phyloP scores from a whole-genome alignment of 2,329 filamentous ascomycete genomes.

The Microcyclosporella mali region DNA sequence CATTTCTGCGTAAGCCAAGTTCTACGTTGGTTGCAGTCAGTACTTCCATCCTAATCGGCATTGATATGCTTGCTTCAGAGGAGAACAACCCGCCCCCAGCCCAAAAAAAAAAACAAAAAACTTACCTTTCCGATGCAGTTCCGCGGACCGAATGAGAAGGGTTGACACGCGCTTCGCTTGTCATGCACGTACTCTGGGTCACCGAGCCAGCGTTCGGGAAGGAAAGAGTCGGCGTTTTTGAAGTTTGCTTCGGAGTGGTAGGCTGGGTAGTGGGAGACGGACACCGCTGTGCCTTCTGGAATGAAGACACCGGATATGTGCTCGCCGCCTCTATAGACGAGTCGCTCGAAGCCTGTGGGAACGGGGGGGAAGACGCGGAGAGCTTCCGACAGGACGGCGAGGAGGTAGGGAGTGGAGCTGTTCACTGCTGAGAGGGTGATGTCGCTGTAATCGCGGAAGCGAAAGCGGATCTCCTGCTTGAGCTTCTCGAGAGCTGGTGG shows the following conservation, averaged over 20 bases:
- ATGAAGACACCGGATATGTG: slow-evolving; percentile 25
- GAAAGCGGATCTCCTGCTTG: slow-evolving; percentile 36
- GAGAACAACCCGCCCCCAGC: too few relatives aligned
- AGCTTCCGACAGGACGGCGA: slow-evolving; percentile 41
- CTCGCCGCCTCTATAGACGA: slow-evolving; percentile 22
- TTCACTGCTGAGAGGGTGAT: slow-evolving; percentile 25
- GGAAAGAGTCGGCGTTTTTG: slow-evolving; percentile 19
- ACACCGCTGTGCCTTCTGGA: slow-evolving; percentile 24
- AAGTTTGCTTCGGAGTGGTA: slow-evolving; percentile 24
- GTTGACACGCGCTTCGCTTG: slow-evolving; percentile 24
- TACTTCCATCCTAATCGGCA: too few relatives aligned
- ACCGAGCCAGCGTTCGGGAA: slow-evolving; percentile 30
- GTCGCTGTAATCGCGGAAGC: slow-evolving; percentile 31
- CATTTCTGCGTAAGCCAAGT: slow-evolving; percentile 35
- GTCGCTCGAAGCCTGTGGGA: slow-evolving; percentile 33
- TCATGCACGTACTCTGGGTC: slow-evolving; percentile 23
- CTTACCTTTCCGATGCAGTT: slow-evolving; percentile 1
- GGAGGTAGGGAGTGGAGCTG: slow-evolving; percentile 32
- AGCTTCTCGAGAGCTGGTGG: slow-evolving; percentile 35
- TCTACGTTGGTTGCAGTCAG: slow-evolving; percentile 16
- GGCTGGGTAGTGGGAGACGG: slow-evolving; percentile 22
- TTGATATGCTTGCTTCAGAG: too few relatives aligned
- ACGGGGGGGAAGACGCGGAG: slow-evolving; percentile 43
- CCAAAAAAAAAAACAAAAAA: too few relatives aligned
- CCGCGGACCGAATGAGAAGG: slow-evolving; percentile 29